A percentile compares a stretch with the other conserved stretches of the same genome.
Evolutionary conservation across 2,329 filamentous ascomycete species (phyloP).

Genomic region (Trichoderma atrobrunneum): DNA sequence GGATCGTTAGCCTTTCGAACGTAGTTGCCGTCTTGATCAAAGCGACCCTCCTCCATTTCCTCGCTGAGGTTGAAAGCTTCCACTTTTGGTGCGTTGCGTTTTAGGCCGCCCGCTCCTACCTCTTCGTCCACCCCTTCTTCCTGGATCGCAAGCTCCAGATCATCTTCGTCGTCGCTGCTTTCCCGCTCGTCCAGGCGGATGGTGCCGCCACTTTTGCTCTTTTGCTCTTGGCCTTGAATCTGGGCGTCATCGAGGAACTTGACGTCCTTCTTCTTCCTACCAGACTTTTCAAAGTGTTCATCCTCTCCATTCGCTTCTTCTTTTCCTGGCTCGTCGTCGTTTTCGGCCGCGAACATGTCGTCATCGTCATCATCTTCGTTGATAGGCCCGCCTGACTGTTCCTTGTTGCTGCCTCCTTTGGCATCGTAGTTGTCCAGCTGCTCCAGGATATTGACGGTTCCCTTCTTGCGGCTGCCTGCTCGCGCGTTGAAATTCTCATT

Average conservation of each 20-base stretch:
- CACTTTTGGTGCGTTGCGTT: constrained; percentile 87
- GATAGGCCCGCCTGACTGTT: constrained; percentile 24
- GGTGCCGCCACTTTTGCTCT: constrained; percentile 71
- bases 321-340: constrained; percentile 42
- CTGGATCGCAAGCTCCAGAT: constrained; percentile 66
- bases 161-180: constrained; percentile 62
- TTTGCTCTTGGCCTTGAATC: constrained; percentile 76
- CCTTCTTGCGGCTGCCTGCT: constrained; percentile 57
- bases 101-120: constrained; percentile 83
- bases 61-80: constrained; percentile 93
- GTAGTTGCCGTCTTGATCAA: constrained; percentile 88
- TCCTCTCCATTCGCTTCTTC: constrained; percentile 27
- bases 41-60: constrained; percentile 89
- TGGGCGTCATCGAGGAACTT: constrained; percentile 56
- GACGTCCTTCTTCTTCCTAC: constrained; percentile 63
- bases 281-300: constrained; percentile 34
- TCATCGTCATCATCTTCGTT: constrained; percentile 47
- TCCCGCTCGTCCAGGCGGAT: constrained; percentile 59
- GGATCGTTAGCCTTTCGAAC: constrained; percentile 85
- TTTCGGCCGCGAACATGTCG: constrained; percentile 84
- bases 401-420: constrained; percentile 40
- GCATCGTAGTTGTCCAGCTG: constrained; percentile 55
- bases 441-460: constrained; percentile 49
- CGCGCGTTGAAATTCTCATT: constrained; percentile 84
- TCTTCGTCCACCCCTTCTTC: constrained; percentile 83